phyloP scores from a whole-genome alignment of 495 filamentous ascomycete genomes.

The Aspergillus indologenus region DNA sequence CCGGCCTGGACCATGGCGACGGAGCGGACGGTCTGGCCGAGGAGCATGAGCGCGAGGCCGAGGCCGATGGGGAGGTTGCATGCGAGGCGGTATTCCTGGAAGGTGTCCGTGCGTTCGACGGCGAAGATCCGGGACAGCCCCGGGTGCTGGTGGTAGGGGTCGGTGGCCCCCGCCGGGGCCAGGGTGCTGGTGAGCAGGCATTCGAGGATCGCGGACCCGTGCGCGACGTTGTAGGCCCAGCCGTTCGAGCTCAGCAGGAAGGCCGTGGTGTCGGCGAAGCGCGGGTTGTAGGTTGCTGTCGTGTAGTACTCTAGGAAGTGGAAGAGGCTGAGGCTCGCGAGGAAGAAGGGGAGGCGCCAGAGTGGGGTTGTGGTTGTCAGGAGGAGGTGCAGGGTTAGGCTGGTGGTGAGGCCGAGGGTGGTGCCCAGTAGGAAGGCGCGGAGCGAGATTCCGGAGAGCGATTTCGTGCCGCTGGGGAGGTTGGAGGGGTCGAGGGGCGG shows the following conservation, averaged over 20 bases:
- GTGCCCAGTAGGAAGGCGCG: slow-evolving; percentile 63
- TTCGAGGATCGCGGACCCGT: slow-evolving; percentile 69
- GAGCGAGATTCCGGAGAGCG: slow-evolving; percentile 74
- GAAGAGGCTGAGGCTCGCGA: slow-evolving; percentile 71
- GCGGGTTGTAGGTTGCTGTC: slow-evolving; percentile 80
- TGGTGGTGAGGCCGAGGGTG: slow-evolving; percentile 43
- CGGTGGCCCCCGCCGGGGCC: slow-evolving; percentile 50
- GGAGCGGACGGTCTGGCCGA: slow-evolving; percentile 72
- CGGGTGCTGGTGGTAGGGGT: slow-evolving; percentile 31
- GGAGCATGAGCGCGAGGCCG: slow-evolving; percentile 60
- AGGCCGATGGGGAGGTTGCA: slow-evolving; percentile 33
- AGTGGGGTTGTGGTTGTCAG: slow-evolving; percentile 44
- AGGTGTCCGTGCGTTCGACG: too few species aligned
- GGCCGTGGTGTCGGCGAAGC: slow-evolving; percentile 62
- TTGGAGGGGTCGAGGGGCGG: slow-evolving; percentile 28
- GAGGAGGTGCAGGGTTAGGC: slow-evolving; percentile 41
- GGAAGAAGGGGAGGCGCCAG: slow-evolving; percentile 84
- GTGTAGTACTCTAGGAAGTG: slow-evolving; percentile 95
- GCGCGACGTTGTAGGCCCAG: slow-evolving; percentile 77
- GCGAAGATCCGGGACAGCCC: too few species aligned
- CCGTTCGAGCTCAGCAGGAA: slow-evolving; percentile 90
- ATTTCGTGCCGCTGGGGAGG: slow-evolving; percentile 59
- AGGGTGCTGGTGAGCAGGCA: slow-evolving; percentile 57
- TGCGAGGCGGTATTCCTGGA: too few species aligned
- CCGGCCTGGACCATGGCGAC: slow-evolving; percentile 87